Base-by-base conservation (phyloP, 2,329 filamentous ascomycete genomes). In the Mycosphaerella arachidis region DNA sequence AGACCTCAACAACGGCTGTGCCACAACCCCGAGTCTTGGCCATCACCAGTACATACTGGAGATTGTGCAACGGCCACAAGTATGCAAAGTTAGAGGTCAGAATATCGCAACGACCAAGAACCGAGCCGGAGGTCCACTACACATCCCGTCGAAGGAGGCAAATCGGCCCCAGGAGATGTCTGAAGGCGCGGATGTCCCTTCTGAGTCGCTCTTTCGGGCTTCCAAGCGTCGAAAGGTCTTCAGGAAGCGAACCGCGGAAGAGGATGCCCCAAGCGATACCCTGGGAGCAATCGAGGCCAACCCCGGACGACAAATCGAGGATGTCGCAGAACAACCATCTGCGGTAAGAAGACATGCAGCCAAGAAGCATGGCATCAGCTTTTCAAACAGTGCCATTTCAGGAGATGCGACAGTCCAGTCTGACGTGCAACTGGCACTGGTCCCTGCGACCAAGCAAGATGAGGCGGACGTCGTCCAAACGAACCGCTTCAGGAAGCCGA, bases 401-500 rank as follows among this genome's bases (percentile, higher is more conserved):
- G 7, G 35, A 20, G 51, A 27, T 18, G 35, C 18, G 6, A 43
- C 35, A 10, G 48, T 48, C 8, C 46, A 30, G n/a, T 45, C 24
- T 12, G n/a, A 37, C 20, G 20, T 33, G 16, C 59, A 63, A 33
- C 55, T 45, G 46, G 57, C 61, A 12, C 51, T 64, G 8, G 59
- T 67, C 13, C 63, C 63, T 10, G 52, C 56, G 3, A 27, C 55
- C 31, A 43, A 62, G 12, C 57, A 63, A 20, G 51, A 63, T 12
- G 61, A 53, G 5, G 24, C 20, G n/a, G 69, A 67, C 43, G n/a
- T 52, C 6, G 27, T 55, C 16, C 79, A 79, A 60, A 72, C 72
- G 51, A 77, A 80, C 60, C 85, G 87, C 45, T 93, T 93, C 71
- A 85, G 86, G 56, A 84, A 86, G 59, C 88, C 90, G 73, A 91